Base-by-base conservation (phyloP, 495 filamentous ascomycete species). In the Talaromyces nanjingensis region DNA sequence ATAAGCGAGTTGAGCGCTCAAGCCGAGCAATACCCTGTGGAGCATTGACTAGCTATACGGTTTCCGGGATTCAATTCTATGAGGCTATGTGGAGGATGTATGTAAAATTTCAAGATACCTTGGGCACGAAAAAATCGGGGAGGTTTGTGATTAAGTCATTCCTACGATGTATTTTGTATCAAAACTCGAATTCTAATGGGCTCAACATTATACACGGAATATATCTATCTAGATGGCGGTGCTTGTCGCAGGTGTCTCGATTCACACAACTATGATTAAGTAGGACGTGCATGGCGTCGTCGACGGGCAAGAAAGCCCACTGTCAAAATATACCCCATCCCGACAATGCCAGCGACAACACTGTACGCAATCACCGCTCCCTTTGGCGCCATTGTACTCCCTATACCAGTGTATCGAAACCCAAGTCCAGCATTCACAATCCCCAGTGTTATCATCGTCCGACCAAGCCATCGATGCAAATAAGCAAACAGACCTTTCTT, bases 371-470 rank as follows among this genome's bases (percentile, higher is more conserved):
- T 80, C 31, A 85, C 63, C 27, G 80, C 81, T 2, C 77, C 74
- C 29, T 33, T 57, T 7, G 72, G 69, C 16, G 65, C 69, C 14
- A 59, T 58, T 1, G 65, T 59, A 22, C 12, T 59, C 4, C 66
- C 69, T 37, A 70, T 56, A 11, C 68, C 65, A 18, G 81, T 72
- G n/a, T 88, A 70, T 27, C 75, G 63, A 14, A 91, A 76, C 1
- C 89, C 90, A 4, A 91, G 72, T 0, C 89, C 89, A 59, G 83
- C 90, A 71, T 91, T 92, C 62, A 91, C 76, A 37, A 90, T 76
- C 2, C 85, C 90, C n/a, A 90, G 67, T 3, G 79, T 67, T 25
- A 92, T 79, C 37, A 90, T 66, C 6, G 72, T 53, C 1, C 90
- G 83, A 4, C 90, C 90, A 64, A 80, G 83, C 89, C 90, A 91